Conservation (phyloP, 192 early-diverging fungal genomes). For the Paraglomus brasilianum region DNA sequence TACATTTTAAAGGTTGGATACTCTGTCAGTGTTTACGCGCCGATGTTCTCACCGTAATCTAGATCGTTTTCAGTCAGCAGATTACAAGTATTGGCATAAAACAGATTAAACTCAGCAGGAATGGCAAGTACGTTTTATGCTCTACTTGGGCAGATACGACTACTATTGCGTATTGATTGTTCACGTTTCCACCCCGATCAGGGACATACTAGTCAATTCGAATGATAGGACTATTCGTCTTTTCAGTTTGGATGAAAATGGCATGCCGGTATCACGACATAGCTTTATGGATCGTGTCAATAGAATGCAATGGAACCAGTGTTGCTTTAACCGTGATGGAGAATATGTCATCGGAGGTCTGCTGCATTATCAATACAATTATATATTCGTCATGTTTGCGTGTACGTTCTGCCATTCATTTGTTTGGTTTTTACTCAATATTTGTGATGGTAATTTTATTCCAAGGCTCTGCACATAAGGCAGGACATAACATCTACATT, state of each 20-base stretch:
- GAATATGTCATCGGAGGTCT: slow-evolving; percentile 88
- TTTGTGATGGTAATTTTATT: background rate
- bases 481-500: slow-evolving; percentile 93
- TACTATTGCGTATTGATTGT: background rate
- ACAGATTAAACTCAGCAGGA: slow-evolving; percentile 61
- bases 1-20: slow-evolving; percentile 3
- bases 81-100: slow-evolving; percentile 54
- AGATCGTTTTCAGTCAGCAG: slow-evolving; percentile 40
- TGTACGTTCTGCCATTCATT: slow-evolving; percentile 27
- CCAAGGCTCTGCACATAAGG: slow-evolving; percentile 73
- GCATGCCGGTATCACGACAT: slow-evolving; percentile 45
- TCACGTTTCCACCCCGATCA: slow-evolving; percentile 7
- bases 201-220: slow-evolving; percentile 78
- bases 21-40: slow-evolving; percentile 23
- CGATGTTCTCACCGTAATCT: slow-evolving; percentile 23
- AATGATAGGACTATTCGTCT: slow-evolving; percentile 78
- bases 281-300: slow-evolving; percentile 93
- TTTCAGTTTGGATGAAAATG: slow-evolving; percentile 50
- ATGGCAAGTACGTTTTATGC: slow-evolving; percentile 55
- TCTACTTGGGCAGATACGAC: background rate
- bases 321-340: slow-evolving; percentile 82
- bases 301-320: slow-evolving; percentile 83
- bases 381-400: background rate
- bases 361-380: background rate
- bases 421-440: slow-evolving; percentile 30